Conservation (phyloP, 805 yeast genomes). For the Saturnispora zaruensis region DNA sequence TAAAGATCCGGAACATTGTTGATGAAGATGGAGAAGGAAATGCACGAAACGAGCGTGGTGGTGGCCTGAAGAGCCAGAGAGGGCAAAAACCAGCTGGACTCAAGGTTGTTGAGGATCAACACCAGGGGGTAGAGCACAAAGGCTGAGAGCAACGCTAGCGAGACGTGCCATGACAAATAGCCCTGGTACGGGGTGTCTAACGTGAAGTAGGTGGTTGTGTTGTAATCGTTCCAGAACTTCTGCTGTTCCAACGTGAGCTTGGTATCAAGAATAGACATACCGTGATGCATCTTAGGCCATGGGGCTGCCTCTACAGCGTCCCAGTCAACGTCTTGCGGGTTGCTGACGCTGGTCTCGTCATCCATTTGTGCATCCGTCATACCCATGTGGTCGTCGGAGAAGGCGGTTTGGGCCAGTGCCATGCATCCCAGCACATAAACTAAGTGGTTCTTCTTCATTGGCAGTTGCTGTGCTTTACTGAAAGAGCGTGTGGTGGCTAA, state of each 20-base stretch:
- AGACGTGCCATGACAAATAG: slow-evolving; percentile 49
- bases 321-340: slow-evolving; percentile 2
- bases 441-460: background rate
- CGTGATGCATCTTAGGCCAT: slow-evolving; percentile 50
- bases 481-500: background rate
- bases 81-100: slow-evolving; percentile 51
- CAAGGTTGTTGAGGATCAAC: slow-evolving; percentile 53
- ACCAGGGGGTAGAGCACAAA: slow-evolving; percentile 58
- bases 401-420: background rate
- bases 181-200: slow-evolving; percentile 40
- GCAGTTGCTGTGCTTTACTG: background rate
- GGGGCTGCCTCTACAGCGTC: slow-evolving; percentile 32
- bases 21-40: slow-evolving; percentile 49
- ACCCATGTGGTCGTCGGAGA: background rate
- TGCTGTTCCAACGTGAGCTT: slow-evolving; percentile 63
- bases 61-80: slow-evolving; percentile 43
- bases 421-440: background rate
- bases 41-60: slow-evolving; percentile 40
- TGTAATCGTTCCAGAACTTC: slow-evolving; percentile 68
- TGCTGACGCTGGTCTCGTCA: background rate
- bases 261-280: slow-evolving; percentile 64
- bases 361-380: slow-evolving; percentile 4
- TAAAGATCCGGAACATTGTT: slow-evolving; percentile 57
- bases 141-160: slow-evolving; percentile 35
- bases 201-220: slow-evolving; percentile 68